phyloP scores from a whole-genome alignment of 768 basidiomycete genomes.

The Phanerochaete sordida region DNA sequence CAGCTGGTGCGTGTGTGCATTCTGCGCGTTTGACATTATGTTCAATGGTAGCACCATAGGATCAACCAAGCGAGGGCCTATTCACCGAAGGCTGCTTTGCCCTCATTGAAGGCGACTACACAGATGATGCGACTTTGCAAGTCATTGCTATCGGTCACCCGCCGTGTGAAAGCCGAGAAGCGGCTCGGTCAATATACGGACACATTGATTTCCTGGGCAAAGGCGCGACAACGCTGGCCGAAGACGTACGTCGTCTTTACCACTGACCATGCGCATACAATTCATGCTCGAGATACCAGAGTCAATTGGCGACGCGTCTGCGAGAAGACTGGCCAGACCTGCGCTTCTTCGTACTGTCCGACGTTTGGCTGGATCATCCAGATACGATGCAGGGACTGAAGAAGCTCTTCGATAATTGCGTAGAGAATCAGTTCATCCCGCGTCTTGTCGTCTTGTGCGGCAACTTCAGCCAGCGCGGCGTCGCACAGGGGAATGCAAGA shows the following conservation, averaged over 20 bases:
- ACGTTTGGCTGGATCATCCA: constrained; percentile 92
- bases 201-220: constrained; percentile 98
- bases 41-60: constrained; percentile 33
- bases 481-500: constrained; percentile 72
- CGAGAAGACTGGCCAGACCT: constrained; percentile 70
- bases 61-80: constrained; percentile 91
- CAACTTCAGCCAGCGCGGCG: constrained; percentile 86
- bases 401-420: constrained; percentile 86
- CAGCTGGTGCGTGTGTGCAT: constrained; percentile 57
- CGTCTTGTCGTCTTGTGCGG: constrained; percentile 91
- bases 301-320: constrained; percentile 58
- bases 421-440: constrained; percentile 84
- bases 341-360: constrained; percentile 91
- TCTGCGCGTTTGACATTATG: neutral
- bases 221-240: constrained; percentile 83
- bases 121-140: constrained; percentile 81
- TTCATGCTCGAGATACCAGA: constrained; percentile 32
- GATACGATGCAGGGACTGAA: constrained; percentile 75
- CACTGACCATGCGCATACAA: neutral
- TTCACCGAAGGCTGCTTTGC: constrained; percentile 97
- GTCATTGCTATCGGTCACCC: constrained; percentile 97
- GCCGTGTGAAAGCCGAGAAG: constrained; percentile 87
- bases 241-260: constrained; percentile 68
- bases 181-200: constrained; percentile 86
- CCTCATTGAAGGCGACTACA: constrained; percentile 95